Base-by-base conservation (phyloP, 352 stramenopile species). In the Globisporangium perplexum region DNA sequence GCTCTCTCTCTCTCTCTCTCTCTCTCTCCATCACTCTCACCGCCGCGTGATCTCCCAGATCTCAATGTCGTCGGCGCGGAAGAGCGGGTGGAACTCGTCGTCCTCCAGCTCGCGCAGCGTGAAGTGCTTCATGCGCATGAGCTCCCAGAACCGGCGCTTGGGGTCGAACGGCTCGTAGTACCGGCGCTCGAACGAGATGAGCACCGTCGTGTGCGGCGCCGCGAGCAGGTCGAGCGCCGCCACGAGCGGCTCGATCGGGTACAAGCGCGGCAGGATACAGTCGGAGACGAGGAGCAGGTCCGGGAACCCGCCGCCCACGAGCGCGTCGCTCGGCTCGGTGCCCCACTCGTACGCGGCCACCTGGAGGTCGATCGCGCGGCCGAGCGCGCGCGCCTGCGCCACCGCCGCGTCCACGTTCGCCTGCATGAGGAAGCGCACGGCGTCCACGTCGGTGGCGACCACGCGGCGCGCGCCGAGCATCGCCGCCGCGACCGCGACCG, bases 211-310 rank as follows among this genome's bases (percentile, higher is more conserved):
- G 22, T 78, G 60, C 0, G 63, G 28, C 26, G 61, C 58, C 14
- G 61, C 69, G 28, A 98, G 76, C 30, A 83, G 66, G 42, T 82
- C 74, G 39, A 98, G 76, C 11, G 88, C 93, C 28, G 88, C 74
- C 7, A 98, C 89, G 24, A 98, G 83, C 2, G 95, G 94, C 52
- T 96, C 90, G 49, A 98, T 96, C 0, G 95, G 93, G 69, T 98
- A 98, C 28, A 98, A 66, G 33, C 96, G 86, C n/a, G 95, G 95
- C 7, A 98, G 61, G 26, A 98, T 95, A 67, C 94, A 98, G 65
- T 98, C 94, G 1, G 93, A 96, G 41, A 97, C 86, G 10, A 98
- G 68, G 26, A 98, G 79, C 28, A 98, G 54, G 51, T 90, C 75
- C 8, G 80, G 80, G 24, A 72, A 72, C 5, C 28, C 42, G 1